Evolutionary conservation across 1,284 basidiomycete genomes (phyloP).

Genomic region (Volvariella surrecta): DNA sequence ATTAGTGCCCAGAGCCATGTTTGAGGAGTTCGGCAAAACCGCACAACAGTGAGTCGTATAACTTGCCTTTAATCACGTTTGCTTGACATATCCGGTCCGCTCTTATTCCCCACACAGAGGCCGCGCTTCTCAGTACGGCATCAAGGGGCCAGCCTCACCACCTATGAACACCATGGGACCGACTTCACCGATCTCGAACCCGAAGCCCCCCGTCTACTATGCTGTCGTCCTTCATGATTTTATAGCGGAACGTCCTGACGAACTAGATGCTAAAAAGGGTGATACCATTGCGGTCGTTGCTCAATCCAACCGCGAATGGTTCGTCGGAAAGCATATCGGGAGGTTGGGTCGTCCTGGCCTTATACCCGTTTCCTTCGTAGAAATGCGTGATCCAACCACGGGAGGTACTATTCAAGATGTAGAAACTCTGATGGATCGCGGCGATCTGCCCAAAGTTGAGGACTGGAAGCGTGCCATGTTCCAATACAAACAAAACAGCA

Average conservation of each 20-base stretch:
- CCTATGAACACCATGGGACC: slow-evolving; percentile 12
- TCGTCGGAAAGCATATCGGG: slow-evolving; percentile 92
- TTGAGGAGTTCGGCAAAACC: slow-evolving; percentile 83
- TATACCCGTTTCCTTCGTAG: slow-evolving; percentile 94
- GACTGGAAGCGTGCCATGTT: slow-evolving; percentile 97
- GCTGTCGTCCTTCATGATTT: slow-evolving; percentile 97
- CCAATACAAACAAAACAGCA: slow-evolving; percentile 93
- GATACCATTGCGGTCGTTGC: slow-evolving; percentile 91
- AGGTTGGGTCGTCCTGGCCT: slow-evolving; percentile 91
- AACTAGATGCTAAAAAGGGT: slow-evolving; percentile 90
- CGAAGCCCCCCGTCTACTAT: slow-evolving; percentile 68
- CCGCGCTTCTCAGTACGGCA: slow-evolving; percentile 31
- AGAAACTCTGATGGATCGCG: slow-evolving; percentile 72
- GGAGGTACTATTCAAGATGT: slow-evolving; percentile 71
- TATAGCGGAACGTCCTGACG: slow-evolving; percentile 88
- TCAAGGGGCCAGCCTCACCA: slow-evolving; percentile 6
- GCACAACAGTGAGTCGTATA: slow-evolving; percentile 43
- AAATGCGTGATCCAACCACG: slow-evolving; percentile 88
- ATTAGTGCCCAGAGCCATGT: slow-evolving; percentile 78
- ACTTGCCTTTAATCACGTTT: slow-evolving; percentile 4
- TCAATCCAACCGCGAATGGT: slow-evolving; percentile 87
- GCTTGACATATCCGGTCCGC: slow-evolving; percentile 7
- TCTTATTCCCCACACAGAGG: slow-evolving; percentile 19
- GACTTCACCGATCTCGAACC: slow-evolving; percentile 17
- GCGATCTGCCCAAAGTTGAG: slow-evolving; percentile 88